Percentiles rank a stretch among this genome's conserved stretches.
phyloP scores from a whole-genome alignment of 805 yeast species.

The Candida quercuum region DNA sequence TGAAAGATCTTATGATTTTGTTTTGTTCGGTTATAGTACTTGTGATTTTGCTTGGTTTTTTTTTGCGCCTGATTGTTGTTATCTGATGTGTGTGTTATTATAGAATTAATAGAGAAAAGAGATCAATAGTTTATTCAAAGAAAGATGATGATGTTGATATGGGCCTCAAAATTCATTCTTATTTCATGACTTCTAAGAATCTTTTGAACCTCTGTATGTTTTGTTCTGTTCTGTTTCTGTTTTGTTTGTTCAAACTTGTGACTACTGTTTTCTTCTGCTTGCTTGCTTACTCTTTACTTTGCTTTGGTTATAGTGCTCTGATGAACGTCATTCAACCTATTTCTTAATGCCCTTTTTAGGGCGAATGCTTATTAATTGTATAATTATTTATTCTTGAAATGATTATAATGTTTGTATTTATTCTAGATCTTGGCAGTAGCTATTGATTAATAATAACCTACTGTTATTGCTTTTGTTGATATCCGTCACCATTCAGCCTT shows the following conservation, averaged over 20 bases:
- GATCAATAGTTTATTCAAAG: not conserved
- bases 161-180: not conserved
- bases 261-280: not conserved
- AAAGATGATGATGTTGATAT: no score
- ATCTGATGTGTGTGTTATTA: constrained; percentile 1
- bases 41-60: not conserved
- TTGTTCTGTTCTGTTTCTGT: no score
- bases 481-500: no score
- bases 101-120: constrained; percentile 1
- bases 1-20: not conserved
- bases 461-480: not conserved
- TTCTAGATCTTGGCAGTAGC: no score
- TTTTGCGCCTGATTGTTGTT: not conserved
- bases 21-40: not conserved
- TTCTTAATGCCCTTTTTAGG: not conserved
- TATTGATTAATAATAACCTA: no score
- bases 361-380: not conserved
- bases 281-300: no score
- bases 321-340: no score
- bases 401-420: constrained; percentile 1
- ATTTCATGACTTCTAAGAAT: not conserved
- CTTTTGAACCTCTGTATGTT: no score
- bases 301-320: no score
- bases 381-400: not conserved
- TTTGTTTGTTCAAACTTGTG: no score